Base-by-base conservation (phyloP, 78 protist species). In the Goniomonas avonlea region DNA sequence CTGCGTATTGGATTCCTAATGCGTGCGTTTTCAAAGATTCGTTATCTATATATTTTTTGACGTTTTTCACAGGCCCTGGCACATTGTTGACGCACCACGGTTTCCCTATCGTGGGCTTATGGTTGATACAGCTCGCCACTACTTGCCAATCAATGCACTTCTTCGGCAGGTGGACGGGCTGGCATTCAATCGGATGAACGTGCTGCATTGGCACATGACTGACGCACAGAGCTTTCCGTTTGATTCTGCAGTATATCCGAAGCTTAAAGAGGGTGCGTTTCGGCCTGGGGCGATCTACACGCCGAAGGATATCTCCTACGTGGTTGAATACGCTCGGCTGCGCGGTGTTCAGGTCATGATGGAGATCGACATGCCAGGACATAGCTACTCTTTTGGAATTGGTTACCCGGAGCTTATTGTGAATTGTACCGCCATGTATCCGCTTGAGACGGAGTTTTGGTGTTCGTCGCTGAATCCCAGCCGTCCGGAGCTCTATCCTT, bases 341-440 rank as follows among this genome's bases (percentile, higher is more conserved):
- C 77, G 61, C 2, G 84, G 84, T 8, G 48, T 80, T 27, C 48
- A 37, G n/a, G 77, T 80, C 13, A 15, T 80, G 17, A 56, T 65
- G 13, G 84, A 80, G 56, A 3, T 66, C 50, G 84, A 80, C 43
- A 3, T 80, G 27, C 84, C 84, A 5, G 84, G 84, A 18, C 84
- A 80, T 39, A 18, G 70, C 43, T 63, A 11, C 47, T 7, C 77
- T 50, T 66, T n/a, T n/a, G n/a, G n/a, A n/a, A n/a, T n/a, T n/a
- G n/a, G n/a, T n/a, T n/a, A n/a, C n/a, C n/a, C n/a, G n/a, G n/a
- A n/a, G n/a, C n/a, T n/a, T n/a, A n/a, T n/a, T n/a, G n/a, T n/a
- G n/a, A n/a, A n/a, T n/a, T n/a, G n/a, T n/a, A n/a, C n/a, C n/a
- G n/a, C n/a, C n/a, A n/a, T n/a, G n/a, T n/a, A n/a, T n/a, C n/a